phyloP scores from a whole-genome alignment of 768 basidiomycete species.

The Termitomyces sp. region DNA sequence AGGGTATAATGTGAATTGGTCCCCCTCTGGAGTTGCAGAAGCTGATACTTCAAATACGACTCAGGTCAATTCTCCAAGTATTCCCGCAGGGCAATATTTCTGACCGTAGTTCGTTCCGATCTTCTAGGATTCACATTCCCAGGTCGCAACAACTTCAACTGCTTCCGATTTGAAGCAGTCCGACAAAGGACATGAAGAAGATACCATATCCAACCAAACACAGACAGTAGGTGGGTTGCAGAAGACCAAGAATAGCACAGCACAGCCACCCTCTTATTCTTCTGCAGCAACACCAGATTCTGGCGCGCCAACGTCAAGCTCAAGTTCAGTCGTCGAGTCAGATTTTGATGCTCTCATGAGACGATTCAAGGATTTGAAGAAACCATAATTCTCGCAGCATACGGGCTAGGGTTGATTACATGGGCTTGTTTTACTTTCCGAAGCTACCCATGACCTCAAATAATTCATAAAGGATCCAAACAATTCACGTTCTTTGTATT shows the following conservation, averaged over 20 bases:
- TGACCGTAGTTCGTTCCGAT: background rate
- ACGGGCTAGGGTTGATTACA: background rate
- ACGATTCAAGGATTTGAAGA: conserved; percentile 86
- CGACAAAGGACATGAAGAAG: conserved; percentile 26
- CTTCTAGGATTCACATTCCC: conserved; percentile 14
- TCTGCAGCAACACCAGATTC: conserved; percentile 11
- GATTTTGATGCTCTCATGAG: conserved; percentile 72
- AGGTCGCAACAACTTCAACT: conserved; percentile 8
- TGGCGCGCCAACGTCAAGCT: conserved; percentile 18
- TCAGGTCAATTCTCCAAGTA: conserved; percentile 29
- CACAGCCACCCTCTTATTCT: conserved; percentile 17
- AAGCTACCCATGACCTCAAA: background rate
- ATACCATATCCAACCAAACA: conserved; percentile 24
- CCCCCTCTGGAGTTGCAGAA: conserved; percentile 18
- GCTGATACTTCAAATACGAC: conserved; percentile 26
- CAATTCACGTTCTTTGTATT: background rate
- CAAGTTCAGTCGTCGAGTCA: conserved; percentile 41
- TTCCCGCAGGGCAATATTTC: background rate
- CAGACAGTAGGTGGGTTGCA: conserved; percentile 37
- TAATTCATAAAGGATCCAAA: background rate
- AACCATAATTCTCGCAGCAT: conserved; percentile 37
- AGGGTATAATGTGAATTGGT: conserved; percentile 76
- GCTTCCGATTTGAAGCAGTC: conserved; percentile 16
- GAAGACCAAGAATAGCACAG: conserved; percentile 14
- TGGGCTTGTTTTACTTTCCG: background rate